A percentile compares a stretch with the other conserved stretches of the same genome.
Conservation (phyloP, 371 early-diverging fungal species). For the Choanephora cucurbitarum region DNA sequence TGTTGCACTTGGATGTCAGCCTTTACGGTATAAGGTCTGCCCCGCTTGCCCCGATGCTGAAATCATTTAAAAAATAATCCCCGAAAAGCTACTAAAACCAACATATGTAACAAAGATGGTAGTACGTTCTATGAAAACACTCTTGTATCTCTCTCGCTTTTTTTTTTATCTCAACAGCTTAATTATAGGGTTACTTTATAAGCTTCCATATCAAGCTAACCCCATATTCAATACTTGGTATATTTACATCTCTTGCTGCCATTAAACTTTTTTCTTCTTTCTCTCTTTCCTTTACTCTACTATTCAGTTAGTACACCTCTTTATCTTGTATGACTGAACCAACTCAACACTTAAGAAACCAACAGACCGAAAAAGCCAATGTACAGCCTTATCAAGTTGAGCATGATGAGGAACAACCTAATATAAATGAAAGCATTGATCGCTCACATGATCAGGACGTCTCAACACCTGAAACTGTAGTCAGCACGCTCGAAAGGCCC, state of each 20-base stretch:
- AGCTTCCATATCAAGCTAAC: not conserved
- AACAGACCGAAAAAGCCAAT: not conserved
- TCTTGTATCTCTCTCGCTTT: not conserved
- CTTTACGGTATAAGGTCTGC: too few relatives aligned
- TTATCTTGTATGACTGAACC: too few relatives aligned
- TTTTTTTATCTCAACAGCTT: not conserved
- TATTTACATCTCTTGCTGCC: not conserved
- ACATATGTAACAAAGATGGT: not conserved
- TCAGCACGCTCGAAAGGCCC: not conserved
- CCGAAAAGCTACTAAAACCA: not conserved
- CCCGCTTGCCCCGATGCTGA: too few relatives aligned
- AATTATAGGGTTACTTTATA: too few relatives aligned
- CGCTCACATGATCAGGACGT: constrained; percentile 5
- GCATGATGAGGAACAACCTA: not conserved
- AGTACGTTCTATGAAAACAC: not conserved
- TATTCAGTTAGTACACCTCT: not conserved
- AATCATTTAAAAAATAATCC: not conserved
- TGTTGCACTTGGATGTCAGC: too few relatives aligned
- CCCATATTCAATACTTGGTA: not conserved
- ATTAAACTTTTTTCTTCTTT: not conserved
- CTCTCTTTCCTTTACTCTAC: constrained; percentile 7
- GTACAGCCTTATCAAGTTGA: not conserved
- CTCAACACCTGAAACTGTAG: not conserved
- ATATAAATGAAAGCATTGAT: too few relatives aligned
- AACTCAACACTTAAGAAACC: not conserved